A percentile compares a stretch with the other conserved stretches of the same genome.
These are phyloP conservation scores for Phytophthora nicotianae DNA, from an alignment of 352 stramenopile genomes.

Conservation along the genomic window DNA sequence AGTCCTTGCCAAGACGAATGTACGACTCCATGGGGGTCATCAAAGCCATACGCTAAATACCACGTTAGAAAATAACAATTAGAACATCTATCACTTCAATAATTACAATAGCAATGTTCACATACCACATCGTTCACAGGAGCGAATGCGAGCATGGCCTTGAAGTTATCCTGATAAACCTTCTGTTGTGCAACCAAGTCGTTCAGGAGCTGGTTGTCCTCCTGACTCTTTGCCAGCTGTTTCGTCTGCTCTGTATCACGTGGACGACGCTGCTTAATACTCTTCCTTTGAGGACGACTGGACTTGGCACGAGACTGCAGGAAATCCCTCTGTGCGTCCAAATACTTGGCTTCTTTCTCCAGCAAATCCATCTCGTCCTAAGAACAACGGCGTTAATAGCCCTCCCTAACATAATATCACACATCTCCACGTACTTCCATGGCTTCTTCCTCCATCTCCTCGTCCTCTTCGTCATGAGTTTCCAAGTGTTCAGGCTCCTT, in stretches of 20 bases:
- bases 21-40: constrained; percentile 79
- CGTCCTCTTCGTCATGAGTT: constrained; percentile 22
- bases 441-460: constrained; percentile 41
- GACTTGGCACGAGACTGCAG: constrained; percentile 59
- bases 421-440: constrained; percentile 36
- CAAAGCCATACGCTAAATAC: constrained; percentile 60
- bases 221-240: constrained; percentile 44
- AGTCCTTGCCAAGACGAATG: constrained; percentile 61
- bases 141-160: constrained; percentile 79
- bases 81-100: constrained; percentile 4
- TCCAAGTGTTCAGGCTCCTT: constrained; percentile 20
- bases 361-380: constrained; percentile 66
- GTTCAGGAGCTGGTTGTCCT: constrained; percentile 57
- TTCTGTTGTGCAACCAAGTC: constrained; percentile 71
- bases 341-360: constrained; percentile 72
- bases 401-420: not conserved
- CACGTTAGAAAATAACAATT: no score
- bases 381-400: not conserved
- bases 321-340: constrained; percentile 72
- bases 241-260: constrained; percentile 44
- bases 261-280: constrained; percentile 60
- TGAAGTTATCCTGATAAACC: constrained; percentile 78
- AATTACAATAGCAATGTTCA: constrained; percentile 8
- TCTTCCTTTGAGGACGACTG: constrained; percentile 41
- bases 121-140: constrained; percentile 73